Conservation (phyloP, 2,329 filamentous ascomycete species). For the Fusarium temperatum region DNA sequence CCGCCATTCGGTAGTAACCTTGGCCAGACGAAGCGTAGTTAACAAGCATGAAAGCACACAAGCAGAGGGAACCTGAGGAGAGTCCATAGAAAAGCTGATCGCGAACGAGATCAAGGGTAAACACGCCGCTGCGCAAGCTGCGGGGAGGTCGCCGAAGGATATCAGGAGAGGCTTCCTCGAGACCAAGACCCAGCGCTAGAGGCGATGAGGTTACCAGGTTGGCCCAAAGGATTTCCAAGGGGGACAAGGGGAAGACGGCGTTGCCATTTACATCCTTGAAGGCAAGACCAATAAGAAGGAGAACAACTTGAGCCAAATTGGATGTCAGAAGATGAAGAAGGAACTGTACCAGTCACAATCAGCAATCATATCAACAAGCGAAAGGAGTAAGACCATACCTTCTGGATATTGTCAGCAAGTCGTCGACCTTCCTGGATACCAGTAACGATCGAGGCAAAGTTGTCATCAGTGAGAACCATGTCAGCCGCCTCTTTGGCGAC, state of each 20-base stretch:
- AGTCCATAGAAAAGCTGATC: conserved; percentile 74
- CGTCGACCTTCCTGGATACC: conserved; percentile 75
- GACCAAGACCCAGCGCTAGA: conserved; percentile 75
- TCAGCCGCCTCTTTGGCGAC: conserved; percentile 85
- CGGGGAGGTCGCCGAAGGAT: conserved; percentile 74
- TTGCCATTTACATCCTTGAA: conserved; percentile 69
- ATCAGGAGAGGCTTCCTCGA: conserved; percentile 74
- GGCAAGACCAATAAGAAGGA: conserved; percentile 73
- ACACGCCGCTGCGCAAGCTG: conserved; percentile 66
- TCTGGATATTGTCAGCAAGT: conserved; percentile 78
- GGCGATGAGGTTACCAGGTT: conserved; percentile 79
- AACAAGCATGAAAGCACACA: conserved; percentile 68
- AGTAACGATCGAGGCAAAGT: conserved; percentile 84
- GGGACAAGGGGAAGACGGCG: conserved; percentile 75
- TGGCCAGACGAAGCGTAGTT: conserved; percentile 60
- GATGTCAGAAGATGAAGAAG: conserved; percentile 73
- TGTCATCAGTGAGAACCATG: conserved; percentile 88
- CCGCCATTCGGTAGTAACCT: conserved; percentile 59
- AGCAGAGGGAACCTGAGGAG: conserved; percentile 69
- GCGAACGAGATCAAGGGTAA: conserved; percentile 70
- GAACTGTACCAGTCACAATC: conserved; percentile 54
- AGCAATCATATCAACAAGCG: background rate
- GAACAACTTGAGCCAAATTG: conserved; percentile 75
- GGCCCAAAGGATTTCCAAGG: conserved; percentile 79
- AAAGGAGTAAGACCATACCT: conserved; percentile 54